Percentiles rank a stretch among this genome's conserved stretches.
Evolutionary conservation across 495 filamentous ascomycete genomes (phyloP).

Genomic region (Aspergillus taichungensis): DNA sequence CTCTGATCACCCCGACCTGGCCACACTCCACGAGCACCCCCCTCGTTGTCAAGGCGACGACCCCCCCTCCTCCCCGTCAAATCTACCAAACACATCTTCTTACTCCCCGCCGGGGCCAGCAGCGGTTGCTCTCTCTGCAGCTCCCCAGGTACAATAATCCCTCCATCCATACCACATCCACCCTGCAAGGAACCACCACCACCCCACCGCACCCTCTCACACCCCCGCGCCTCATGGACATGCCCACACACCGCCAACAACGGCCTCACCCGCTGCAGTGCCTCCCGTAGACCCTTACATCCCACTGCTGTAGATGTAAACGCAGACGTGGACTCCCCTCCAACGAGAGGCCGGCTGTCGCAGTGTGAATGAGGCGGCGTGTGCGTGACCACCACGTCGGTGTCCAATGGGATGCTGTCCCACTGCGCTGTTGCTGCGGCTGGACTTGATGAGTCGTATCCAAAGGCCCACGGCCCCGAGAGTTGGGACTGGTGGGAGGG

Average conservation of each 20-base stretch:
- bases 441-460: slow-evolving; percentile 38
- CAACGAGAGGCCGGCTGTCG: slow-evolving; percentile 24
- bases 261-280: slow-evolving; percentile 33
- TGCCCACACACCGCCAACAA: slow-evolving; percentile 41
- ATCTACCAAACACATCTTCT: slow-evolving; percentile 51
- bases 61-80: slow-evolving; percentile 38
- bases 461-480: slow-evolving; percentile 62
- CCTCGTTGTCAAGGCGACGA: slow-evolving; percentile 7
- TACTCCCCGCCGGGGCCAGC: slow-evolving; percentile 35
- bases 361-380: slow-evolving; percentile 39
- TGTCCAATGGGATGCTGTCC: slow-evolving; percentile 34
- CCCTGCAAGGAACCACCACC: not conserved
- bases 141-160: not conserved
- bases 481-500: slow-evolving; percentile 30
- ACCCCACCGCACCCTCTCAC: slow-evolving; percentile 32
- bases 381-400: slow-evolving; percentile 42
- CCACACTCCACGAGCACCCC: not conserved
- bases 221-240: slow-evolving; percentile 42
- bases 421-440: slow-evolving; percentile 42
- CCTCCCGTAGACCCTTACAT: slow-evolving; percentile 30
- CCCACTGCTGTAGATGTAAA: slow-evolving; percentile 15
- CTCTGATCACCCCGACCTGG: no score
- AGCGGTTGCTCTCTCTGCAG: no score
- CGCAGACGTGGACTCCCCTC: no score
- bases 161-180: no score